Base-by-base conservation (phyloP, 805 yeast species). In the Blastobotrys attinorum region DNA sequence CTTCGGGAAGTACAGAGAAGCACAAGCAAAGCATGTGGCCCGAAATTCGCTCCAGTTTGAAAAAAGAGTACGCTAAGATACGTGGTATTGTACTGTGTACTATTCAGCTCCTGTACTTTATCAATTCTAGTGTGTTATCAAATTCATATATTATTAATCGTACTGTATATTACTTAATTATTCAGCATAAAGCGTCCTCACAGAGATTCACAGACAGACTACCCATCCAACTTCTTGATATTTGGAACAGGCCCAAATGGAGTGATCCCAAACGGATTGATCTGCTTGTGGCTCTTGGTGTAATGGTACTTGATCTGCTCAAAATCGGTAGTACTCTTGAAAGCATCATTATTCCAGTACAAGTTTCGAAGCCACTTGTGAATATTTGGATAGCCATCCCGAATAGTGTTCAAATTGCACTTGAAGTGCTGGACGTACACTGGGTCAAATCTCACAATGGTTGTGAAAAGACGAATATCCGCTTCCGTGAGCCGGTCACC, bases 341-440 rank as follows among this genome's bases (percentile, higher is more conserved):
- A 84, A 7, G 81, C 86, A 16, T 79, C 77, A 45, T 73, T 57
- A 40, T 72, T 69, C 96, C 96, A 88, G 66, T 89, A 92, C 55
- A 92, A 71, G 52, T 83, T 76, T 53, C 83, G 71, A 54, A 89
- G 63, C 95, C 95, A 90, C 47, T 76, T 67, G 64, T 87, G 82
- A 43, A 89, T 63, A 54, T 71, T 65, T 18, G 97, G 97, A 61
- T 77, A 90, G 50, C 86, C 84, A 35, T 57, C 62, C 59, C 96
- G 76, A 55, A 90, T 83, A 70, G 80, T 82, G 39, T 80, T 80
- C 48, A 87, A 63, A 63, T 90, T 90, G 63, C 96, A 85, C 66
- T 90, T 92, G 76, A 90, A 92, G 63, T 90, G 97, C 64, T 89
- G 96, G 43, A 83, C 90, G 59, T 90, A 90, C 18, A 88, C 95